Base-by-base conservation (phyloP, 2,329 filamentous ascomycete genomes). In the Geosmithia morbida region DNA sequence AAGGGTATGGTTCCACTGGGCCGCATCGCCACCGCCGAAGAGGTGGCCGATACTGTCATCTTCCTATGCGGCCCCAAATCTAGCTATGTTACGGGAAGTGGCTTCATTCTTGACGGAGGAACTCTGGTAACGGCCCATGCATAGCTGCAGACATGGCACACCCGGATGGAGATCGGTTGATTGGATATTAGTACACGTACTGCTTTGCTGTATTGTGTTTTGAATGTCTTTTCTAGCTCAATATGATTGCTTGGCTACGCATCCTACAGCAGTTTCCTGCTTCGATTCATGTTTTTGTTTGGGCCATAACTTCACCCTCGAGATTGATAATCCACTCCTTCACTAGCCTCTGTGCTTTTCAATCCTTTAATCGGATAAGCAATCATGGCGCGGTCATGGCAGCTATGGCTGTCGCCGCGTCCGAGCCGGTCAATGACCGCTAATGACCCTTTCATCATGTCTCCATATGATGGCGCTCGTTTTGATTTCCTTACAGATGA, bases 381-480 rank as follows among this genome's bases (percentile, higher is more conserved):
- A 37, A 37, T 37, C 33, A 54, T 54, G 51, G 45, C 47, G 17
- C 47, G 48, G 44, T 33, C 26, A 14, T 54, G 53, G 51, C 53
- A 54, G 39, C 46, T 44, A 2, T 53, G 53, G 51, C 51, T 54
- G 3, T 53, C 53, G 26, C 51, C 50, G 19, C 29, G 19, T 16
- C 39, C 43, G 16, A 5, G 10, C 8, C 43, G 19, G 19, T 6
- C 43, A 30, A 29, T 7, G 17, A 26, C 43, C 7, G 16, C 50
- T 50, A 29, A 51, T 48, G 41, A 42, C n/a, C 4, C 52, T 17
- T 26, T 41, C 13, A 13, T 43, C 19, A 45, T 50, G 19, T 5
- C 20, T 7, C 19, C 44, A 18, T 43, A 48, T 13, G 37, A 51
- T 44, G 48, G 46, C 17, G 48, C 49, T 13, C 47, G 39, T 2